These are phyloP conservation scores for Haplosporangium gracile DNA, from an alignment of 192 early-diverging fungal species.

Conservation along the genomic window DNA sequence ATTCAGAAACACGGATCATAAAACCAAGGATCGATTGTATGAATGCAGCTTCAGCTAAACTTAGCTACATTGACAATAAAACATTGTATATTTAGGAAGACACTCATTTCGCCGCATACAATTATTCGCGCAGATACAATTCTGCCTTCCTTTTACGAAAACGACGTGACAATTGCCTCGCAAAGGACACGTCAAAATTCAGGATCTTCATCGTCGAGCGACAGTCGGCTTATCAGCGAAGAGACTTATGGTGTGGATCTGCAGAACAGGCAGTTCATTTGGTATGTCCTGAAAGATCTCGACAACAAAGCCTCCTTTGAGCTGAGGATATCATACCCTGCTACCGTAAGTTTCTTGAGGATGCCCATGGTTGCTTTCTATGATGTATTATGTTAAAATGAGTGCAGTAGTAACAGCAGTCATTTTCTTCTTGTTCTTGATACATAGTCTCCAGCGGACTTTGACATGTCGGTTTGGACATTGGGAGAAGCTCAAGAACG, in stretches of 20 bases:
- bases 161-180: slow-evolving; percentile 15
- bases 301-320: slow-evolving; percentile 52
- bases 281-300: slow-evolving; percentile 56
- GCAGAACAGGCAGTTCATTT: slow-evolving; percentile 35
- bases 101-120: slow-evolving; percentile 27
- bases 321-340: slow-evolving; percentile 55
- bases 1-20: too few species aligned
- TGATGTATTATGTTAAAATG: not conserved
- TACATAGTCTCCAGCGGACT: slow-evolving; percentile 44
- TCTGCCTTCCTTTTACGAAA: slow-evolving; percentile 17
- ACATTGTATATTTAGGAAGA: slow-evolving; percentile 16
- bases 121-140: slow-evolving; percentile 29
- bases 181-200: not conserved
- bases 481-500: slow-evolving; percentile 30
- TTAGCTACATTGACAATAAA: too few species aligned
- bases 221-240: not conserved
- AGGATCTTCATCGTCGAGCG: not conserved
- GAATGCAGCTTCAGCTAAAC: too few species aligned
- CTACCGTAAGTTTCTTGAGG: slow-evolving; percentile 31
- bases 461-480: slow-evolving; percentile 48
- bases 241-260: slow-evolving; percentile 8
- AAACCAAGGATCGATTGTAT: not conserved
- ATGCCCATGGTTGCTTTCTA: not conserved
- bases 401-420: too few species aligned
- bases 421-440: not conserved